A percentile compares a stretch with the other conserved stretches of the same genome.
phyloP scores from a whole-genome alignment of 306 rosid genomes.

The Geum urbanum region DNA sequence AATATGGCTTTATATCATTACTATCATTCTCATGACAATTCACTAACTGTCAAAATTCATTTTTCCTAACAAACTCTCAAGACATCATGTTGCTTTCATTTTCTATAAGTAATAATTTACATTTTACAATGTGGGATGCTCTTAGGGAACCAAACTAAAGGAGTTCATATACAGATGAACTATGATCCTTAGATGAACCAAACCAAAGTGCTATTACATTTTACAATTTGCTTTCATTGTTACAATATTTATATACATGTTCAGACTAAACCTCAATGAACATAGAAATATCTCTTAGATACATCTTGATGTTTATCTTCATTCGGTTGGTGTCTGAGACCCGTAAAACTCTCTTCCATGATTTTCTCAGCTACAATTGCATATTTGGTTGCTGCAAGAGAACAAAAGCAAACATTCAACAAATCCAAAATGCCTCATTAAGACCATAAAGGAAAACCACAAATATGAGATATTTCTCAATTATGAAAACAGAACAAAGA shows the following conservation, averaged over 20 bases:
- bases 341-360: not conserved
- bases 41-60: conserved; percentile 1
- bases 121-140: conserved; percentile 38
- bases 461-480: not conserved
- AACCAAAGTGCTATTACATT: too few relatives aligned
- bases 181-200: too few relatives aligned
- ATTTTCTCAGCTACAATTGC: conserved; percentile 23
- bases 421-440: not conserved
- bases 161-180: conserved; percentile 29
- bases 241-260: conserved; percentile 44
- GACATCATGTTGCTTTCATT: conserved; percentile 20
- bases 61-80: conserved; percentile 5
- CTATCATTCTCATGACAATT: conserved; percentile 26
- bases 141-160: conserved; percentile 5
- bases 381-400: conserved; percentile 52
- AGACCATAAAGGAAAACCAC: not conserved
- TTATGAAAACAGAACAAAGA: not conserved
- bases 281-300: not conserved
- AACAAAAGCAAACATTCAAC: conserved; percentile 16
- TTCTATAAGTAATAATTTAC: conserved; percentile 33
- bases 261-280: not conserved
- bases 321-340: not conserved
- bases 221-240: too few relatives aligned
- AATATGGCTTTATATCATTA: conserved; percentile 23
- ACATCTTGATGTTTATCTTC: not conserved